Evolutionary conservation across 805 yeast species (phyloP).

Genomic region (Kuraishia piskuri): DNA sequence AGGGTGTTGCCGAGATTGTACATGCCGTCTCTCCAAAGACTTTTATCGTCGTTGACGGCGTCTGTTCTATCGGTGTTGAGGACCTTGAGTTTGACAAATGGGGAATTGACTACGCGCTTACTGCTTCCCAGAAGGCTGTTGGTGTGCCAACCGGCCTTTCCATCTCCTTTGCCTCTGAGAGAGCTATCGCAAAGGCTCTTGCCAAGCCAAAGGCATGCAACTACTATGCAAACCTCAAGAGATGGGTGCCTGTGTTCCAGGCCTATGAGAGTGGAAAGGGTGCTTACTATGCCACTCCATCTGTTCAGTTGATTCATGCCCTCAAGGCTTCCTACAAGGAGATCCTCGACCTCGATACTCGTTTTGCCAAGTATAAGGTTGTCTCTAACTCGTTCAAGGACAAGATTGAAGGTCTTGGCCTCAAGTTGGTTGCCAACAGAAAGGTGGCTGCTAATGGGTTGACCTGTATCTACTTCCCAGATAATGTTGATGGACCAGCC

Average conservation of each 20-base stretch:
- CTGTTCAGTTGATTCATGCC: constrained; percentile 80
- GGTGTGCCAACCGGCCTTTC: constrained; percentile 93
- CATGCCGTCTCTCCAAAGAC: constrained; percentile 68
- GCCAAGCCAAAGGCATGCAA: constrained; percentile 37
- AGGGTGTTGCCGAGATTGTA: constrained; percentile 51
- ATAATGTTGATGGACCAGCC: constrained; percentile 59
- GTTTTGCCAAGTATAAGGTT: constrained; percentile 55
- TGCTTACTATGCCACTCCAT: constrained; percentile 96
- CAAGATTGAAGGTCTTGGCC: constrained; percentile 46
- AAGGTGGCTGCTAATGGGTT: constrained; percentile 79
- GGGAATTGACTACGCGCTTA: constrained; percentile 82
- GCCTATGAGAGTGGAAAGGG: constrained; percentile 74
- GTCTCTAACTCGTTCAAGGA: constrained; percentile 62
- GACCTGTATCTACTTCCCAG: constrained; percentile 79
- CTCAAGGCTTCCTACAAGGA: constrained; percentile 68
- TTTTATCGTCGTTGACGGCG: constrained; percentile 84
- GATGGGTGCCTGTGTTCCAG: constrained; percentile 85
- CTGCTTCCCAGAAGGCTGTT: constrained; percentile 93
- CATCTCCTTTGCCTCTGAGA: constrained; percentile 61
- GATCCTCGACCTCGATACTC: constrained; percentile 51
- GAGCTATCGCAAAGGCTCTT: constrained; percentile 62
- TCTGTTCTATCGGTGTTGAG: constrained; percentile 91
- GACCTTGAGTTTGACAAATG: constrained; percentile 76
- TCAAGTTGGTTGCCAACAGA: constrained; percentile 57
- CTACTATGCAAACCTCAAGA: constrained; percentile 63